Percentiles rank a stretch among this genome's conserved stretches.
phyloP scores from a whole-genome alignment of 2,329 filamentous ascomycete genomes.

The Rutstroemia sp. region DNA sequence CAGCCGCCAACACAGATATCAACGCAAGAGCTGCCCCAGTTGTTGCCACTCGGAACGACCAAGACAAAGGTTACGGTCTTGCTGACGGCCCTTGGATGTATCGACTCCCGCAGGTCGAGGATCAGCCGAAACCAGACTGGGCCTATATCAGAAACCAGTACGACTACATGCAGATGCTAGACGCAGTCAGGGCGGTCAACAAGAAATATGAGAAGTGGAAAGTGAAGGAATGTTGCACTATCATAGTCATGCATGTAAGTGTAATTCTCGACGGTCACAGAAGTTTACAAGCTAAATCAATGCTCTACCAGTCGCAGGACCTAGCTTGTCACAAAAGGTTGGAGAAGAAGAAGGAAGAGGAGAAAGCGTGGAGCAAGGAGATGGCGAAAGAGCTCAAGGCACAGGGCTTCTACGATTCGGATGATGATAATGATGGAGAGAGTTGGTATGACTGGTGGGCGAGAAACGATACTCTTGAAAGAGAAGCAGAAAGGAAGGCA shows the following conservation, averaged over 20 bases:
- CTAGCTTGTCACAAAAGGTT: not conserved
- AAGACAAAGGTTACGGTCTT: constrained; percentile 18
- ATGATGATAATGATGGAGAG: not conserved
- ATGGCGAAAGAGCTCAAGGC: constrained; percentile 1
- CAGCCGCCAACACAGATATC: not conserved
- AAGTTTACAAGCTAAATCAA: not conserved
- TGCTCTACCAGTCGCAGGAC: constrained; percentile 1
- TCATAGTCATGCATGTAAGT: constrained; percentile 8
- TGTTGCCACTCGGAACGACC: not conserved
- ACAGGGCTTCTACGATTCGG: not conserved
- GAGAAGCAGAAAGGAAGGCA: no score
- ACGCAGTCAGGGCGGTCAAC: not conserved
- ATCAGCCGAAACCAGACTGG: not conserved
- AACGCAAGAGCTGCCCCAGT: not conserved
- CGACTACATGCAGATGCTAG: constrained; percentile 8
- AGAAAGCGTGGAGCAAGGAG: not conserved
- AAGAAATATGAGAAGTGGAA: not conserved
- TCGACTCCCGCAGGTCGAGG: constrained; percentile 5
- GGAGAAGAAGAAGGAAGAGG: not conserved
- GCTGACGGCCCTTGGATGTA: constrained; percentile 24
- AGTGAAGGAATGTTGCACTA: not conserved
- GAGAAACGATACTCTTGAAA: not conserved
- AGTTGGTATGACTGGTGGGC: constrained; percentile 4
- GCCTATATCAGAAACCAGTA: not conserved
- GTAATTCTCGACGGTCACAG: not conserved